A percentile compares a stretch with the other conserved stretches of the same genome.
Conservation (phyloP, 169 alveolate species). For the Neospora caninum region DNA sequence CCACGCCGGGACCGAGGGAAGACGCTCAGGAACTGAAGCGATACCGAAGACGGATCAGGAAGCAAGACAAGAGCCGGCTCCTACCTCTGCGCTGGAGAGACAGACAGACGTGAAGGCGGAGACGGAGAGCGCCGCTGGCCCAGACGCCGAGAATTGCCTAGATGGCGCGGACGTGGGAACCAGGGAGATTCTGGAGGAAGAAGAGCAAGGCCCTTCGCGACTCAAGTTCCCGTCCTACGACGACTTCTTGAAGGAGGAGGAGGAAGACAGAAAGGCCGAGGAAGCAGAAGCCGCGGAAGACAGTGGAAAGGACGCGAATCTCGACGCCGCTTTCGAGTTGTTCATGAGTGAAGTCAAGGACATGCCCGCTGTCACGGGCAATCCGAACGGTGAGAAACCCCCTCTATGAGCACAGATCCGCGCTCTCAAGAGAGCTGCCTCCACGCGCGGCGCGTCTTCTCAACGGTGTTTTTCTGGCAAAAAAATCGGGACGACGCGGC, state of each 20-base stretch:
- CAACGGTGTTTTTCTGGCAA: background rate
- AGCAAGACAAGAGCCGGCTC: background rate
- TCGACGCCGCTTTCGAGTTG: slow-evolving; percentile 48
- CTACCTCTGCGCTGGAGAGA: background rate
- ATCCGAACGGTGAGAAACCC: background rate
- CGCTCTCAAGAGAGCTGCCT: background rate
- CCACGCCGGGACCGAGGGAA: too few species aligned
- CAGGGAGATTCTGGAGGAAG: background rate
- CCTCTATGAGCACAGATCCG: background rate
- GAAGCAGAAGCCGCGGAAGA: slow-evolving; percentile 35
- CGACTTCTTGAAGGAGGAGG: slow-evolving; percentile 51
- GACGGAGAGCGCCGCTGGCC: background rate
- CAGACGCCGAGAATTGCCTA: background rate
- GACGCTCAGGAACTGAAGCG: too few species aligned
- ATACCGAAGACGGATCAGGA: background rate
- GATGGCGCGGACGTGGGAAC: too few species aligned
- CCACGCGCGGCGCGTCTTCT: background rate
- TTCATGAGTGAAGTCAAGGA: slow-evolving; percentile 45
- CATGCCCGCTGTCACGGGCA: slow-evolving; percentile 12
- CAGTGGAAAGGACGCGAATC: background rate
- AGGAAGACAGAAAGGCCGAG: slow-evolving; percentile 3
- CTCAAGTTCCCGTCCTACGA: slow-evolving; percentile 56
- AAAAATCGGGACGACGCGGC: too few species aligned
- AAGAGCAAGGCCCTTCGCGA: slow-evolving; percentile 10
- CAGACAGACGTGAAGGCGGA: background rate